phyloP scores from a whole-genome alignment of 1,139 yeast genomes.

The Debaryomyces subglobosus region DNA sequence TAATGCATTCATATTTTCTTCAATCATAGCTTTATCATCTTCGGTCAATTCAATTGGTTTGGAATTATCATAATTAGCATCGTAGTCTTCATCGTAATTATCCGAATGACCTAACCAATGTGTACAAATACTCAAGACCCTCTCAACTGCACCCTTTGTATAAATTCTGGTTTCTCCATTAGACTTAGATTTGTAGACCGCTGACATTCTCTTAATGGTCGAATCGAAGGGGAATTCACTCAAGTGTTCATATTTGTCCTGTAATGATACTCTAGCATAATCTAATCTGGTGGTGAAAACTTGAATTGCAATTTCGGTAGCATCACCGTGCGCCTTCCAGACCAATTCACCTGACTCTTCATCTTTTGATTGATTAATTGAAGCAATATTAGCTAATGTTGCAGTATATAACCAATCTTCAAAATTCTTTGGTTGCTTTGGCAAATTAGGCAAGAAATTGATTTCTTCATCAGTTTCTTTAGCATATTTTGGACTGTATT shows the following conservation, averaged over 20 bases:
- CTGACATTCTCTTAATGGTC: slow-evolving; percentile 73
- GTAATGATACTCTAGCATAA: slow-evolving; percentile 40
- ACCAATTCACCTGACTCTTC: slow-evolving; percentile 39
- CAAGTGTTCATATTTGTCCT: slow-evolving; percentile 42
- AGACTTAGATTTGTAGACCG: slow-evolving; percentile 48
- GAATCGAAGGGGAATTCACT: slow-evolving; percentile 82
- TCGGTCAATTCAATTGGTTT: slow-evolving; percentile 40
- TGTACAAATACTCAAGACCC: slow-evolving; percentile 61
- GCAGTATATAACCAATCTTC: slow-evolving; percentile 60
- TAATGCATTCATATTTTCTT: slow-evolving; percentile 61
- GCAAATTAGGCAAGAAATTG: slow-evolving; percentile 27
- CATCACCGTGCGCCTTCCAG: slow-evolving; percentile 85
- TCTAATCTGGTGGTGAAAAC: slow-evolving; percentile 66
- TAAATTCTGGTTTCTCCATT: slow-evolving; percentile 42
- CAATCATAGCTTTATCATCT: slow-evolving; percentile 45
- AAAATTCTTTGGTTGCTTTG: slow-evolving; percentile 34
- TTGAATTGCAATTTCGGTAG: slow-evolving; percentile 83
- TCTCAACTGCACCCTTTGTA: slow-evolving; percentile 83
- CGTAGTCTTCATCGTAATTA: slow-evolving; percentile 15
- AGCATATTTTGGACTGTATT: slow-evolving; percentile 45
- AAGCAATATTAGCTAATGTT: slow-evolving; percentile 74
- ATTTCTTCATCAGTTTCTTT: slow-evolving; percentile 43
- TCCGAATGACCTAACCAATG: slow-evolving; percentile 50
- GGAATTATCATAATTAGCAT: slow-evolving; percentile 21
- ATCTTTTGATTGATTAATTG: slow-evolving; percentile 46